Base-by-base conservation (phyloP, 2,329 filamentous ascomycete species). In the Penicillium verrucosum region DNA sequence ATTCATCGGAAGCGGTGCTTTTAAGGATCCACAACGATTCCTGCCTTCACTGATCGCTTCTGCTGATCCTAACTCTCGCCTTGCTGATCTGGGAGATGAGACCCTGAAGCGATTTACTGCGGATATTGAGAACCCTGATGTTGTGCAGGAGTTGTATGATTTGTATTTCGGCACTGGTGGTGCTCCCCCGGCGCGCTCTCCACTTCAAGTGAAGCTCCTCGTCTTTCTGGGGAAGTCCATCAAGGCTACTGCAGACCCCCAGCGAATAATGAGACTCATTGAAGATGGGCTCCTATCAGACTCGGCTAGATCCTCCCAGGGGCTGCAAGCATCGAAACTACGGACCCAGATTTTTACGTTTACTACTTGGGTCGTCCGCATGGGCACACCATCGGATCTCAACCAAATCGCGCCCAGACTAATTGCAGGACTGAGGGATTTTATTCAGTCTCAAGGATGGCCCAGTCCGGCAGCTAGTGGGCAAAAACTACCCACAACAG, bases 51-150 rank as follows among this genome's bases (percentile, higher is more conserved):
- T 97, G 1, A 92, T 89, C 70, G 92, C 92, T 5, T 88, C 91
- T 27, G 87, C 91, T 0, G 92, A 92, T 73, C 78, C 86, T 1
- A 94, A 97, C 62, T 90, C 87, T 36, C 84, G 88, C 9, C 86
- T 97, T 37, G 86, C 89, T 11, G 85, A 89, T n/a, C 78, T 90
- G n/a, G 93, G 90, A 0, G 91, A 97, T 55, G 92, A 96, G 65
- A 84, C 95, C 47, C 75, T 97, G 62, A 99, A 97, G 74, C 82
- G 92, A 62, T 89, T 85, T 30, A 82, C 80, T 29, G 78, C 84
- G 10, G 78, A 85, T 1, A 77, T 97, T 27, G 93, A 97, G 70
- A 82, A 90, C 59, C 66, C 78, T 10, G 64, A 71, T 1, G 73
- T 92, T 2, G 80, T 96, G 3, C 76, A 82, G 54, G 78, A 82